Conservation (phyloP, 306 rosid species). For the Castanospermum australe region DNA sequence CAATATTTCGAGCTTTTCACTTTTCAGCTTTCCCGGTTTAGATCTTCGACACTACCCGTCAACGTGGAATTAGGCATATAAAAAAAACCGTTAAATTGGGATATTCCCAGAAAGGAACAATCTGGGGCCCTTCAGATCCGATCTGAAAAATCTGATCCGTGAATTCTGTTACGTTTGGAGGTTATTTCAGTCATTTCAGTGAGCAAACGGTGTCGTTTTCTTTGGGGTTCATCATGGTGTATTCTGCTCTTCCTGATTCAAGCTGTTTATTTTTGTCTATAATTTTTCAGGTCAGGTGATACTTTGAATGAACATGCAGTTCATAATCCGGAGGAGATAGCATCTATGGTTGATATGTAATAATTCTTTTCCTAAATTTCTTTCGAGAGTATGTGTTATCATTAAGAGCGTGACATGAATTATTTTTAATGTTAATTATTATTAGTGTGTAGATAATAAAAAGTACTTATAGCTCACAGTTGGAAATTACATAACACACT, state of each 20-base stretch:
- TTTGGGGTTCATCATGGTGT: background rate
- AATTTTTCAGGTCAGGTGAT: constrained; percentile 48
- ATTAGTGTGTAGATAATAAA: too few species aligned
- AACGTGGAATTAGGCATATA: background rate
- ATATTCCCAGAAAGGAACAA: background rate
- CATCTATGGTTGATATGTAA: constrained; percentile 79
- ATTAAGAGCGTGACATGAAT: too few species aligned
- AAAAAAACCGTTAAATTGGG: constrained; percentile 9
- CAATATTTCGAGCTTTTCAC: background rate
- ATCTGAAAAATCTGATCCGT: constrained; percentile 42
- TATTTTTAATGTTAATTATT: too few species aligned
- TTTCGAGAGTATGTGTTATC: too few species aligned
- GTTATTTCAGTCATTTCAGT: background rate
- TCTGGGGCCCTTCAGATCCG: constrained; percentile 37
- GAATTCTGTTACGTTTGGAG: constrained; percentile 21
- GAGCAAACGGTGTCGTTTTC: constrained; percentile 22
- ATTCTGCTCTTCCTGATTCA: background rate
- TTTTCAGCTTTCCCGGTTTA: background rate
- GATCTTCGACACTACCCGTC: constrained; percentile 12
- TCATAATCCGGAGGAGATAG: constrained; percentile 83
- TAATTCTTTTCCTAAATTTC: too few species aligned
- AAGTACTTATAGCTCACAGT: too few species aligned
- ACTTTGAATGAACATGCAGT: constrained; percentile 67
- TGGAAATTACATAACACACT: too few species aligned
- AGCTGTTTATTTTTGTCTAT: background rate